phyloP scores from a whole-genome alignment of 2,329 filamentous ascomycete genomes.

The Penicillium occitanis region DNA sequence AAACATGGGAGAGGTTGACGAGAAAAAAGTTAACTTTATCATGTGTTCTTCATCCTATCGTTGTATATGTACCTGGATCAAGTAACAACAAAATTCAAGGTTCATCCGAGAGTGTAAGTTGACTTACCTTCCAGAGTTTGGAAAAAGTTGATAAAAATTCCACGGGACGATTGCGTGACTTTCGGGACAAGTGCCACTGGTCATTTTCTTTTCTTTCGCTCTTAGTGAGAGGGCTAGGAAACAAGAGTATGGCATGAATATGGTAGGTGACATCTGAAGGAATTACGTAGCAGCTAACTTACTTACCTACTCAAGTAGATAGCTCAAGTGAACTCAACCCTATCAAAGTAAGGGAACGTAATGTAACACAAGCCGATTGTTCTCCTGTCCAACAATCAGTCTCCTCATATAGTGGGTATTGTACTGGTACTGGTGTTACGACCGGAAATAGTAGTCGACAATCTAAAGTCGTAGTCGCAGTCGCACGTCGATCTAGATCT shows the following conservation, averaged over 20 bases:
- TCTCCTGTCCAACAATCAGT: neutral
- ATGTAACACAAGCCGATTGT: neutral
- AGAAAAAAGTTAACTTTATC: neutral
- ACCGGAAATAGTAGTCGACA: conserved; percentile 3
- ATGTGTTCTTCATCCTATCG: neutral
- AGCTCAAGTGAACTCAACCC: neutral
- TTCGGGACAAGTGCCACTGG: neutral
- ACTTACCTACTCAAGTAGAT: neutral
- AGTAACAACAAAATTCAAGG: neutral
- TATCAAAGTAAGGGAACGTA: neutral
- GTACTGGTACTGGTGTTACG: neutral
- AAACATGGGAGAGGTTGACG: neutral
- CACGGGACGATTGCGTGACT: neutral
- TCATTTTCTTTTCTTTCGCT: too few species aligned
- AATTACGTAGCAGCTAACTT: neutral
- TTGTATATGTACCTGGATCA: neutral
- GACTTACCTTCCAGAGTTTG: too few species aligned
- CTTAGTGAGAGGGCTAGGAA: neutral
- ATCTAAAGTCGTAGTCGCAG: neutral
- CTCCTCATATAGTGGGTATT: neutral
- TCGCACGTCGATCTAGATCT: neutral
- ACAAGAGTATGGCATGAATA: neutral
- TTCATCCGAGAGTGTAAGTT: neutral
- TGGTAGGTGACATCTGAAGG: neutral
- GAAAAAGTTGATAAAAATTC: neutral